Evolutionary conservation across 2,329 filamentous ascomycete genomes (phyloP).

Genomic region (Epichloe amarillans): DNA sequence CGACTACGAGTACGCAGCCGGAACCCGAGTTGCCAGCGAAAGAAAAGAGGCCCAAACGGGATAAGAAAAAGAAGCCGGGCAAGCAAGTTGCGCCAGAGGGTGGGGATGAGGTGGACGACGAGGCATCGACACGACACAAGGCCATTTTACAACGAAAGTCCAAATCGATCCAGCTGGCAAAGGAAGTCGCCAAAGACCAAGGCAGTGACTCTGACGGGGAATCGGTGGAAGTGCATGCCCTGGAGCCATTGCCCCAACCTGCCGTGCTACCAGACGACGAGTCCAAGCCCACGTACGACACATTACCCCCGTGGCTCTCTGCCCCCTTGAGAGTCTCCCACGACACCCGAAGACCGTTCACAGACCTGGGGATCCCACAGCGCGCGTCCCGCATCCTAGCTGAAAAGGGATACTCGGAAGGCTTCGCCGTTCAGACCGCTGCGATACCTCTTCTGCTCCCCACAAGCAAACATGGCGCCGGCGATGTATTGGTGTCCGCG

Average conservation of each 20-base stretch:
- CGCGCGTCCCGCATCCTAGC: slow-evolving; percentile 49
- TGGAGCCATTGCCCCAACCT: slow-evolving; percentile 74
- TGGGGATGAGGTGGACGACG: slow-evolving; percentile 14
- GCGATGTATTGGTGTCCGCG: slow-evolving; percentile 81
- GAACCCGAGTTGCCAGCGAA: neutral
- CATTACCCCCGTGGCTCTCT: slow-evolving; percentile 69
- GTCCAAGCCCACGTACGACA: slow-evolving; percentile 56
- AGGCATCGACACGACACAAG: slow-evolving; percentile 29
- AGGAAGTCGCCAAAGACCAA: slow-evolving; percentile 23
- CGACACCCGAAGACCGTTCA: slow-evolving; percentile 47
- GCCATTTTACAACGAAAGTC: slow-evolving; percentile 40
- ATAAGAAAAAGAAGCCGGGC: slow-evolving; percentile 17
- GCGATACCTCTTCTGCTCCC: slow-evolving; percentile 68
- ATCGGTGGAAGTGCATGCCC: slow-evolving; percentile 45
- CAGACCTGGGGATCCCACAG: slow-evolving; percentile 45
- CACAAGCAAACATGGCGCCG: slow-evolving; percentile 44
- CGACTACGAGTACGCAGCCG: neutral
- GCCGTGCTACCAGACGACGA: slow-evolving; percentile 42
- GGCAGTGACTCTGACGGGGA: slow-evolving; percentile 19
- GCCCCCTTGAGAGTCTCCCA: slow-evolving; percentile 57
- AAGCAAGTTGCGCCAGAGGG: slow-evolving; percentile 9
- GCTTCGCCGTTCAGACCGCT: slow-evolving; percentile 30
- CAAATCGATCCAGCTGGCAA: slow-evolving; percentile 38
- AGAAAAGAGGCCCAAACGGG: slow-evolving; percentile 1
- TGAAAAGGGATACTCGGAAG: slow-evolving; percentile 35